Evolutionary conservation across 2,329 filamentous ascomycete species (phyloP).

Genomic region (Arthrocladium fulminans): DNA sequence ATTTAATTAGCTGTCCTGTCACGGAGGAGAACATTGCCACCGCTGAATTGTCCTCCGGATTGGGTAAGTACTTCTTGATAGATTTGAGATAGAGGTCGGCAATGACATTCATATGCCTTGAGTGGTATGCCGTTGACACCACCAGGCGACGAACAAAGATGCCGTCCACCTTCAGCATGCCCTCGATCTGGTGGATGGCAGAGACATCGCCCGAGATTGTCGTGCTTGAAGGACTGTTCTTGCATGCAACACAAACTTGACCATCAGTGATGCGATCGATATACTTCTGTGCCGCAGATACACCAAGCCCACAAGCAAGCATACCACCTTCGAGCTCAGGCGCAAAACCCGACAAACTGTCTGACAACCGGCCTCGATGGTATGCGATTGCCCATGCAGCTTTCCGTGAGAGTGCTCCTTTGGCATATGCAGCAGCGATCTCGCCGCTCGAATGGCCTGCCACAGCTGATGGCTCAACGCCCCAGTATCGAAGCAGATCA

Average conservation of each 20-base stretch:
- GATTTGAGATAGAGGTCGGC: conserved; percentile 22
- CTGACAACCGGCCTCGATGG: conserved; percentile 19
- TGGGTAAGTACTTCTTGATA: conserved; percentile 7
- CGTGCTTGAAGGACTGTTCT: conserved; percentile 31
- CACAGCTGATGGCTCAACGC: conserved; percentile 12
- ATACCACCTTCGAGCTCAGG: conserved; percentile 22
- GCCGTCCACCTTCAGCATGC: conserved; percentile 10
- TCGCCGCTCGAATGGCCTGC: conserved; percentile 26
- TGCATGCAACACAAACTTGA: conserved; percentile 28
- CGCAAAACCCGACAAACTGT: conserved; percentile 1
- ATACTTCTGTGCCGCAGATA: conserved; percentile 16
- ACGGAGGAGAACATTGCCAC: conserved; percentile 21
- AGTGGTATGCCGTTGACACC: conserved; percentile 27
- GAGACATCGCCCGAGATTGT: conserved; percentile 30
- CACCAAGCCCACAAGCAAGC: conserved; percentile 24
- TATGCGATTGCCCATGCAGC: conserved; percentile 26
- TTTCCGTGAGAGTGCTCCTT: conserved; percentile 21
- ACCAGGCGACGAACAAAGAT: conserved; percentile 25
- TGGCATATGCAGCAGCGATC: conserved; percentile 22
- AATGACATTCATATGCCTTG: conserved; percentile 23
- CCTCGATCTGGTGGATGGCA: conserved; percentile 20
- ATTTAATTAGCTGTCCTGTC: conserved; percentile 19
- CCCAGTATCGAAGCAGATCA: conserved; percentile 17
- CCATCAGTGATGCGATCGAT: conserved; percentile 16
- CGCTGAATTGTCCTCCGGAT: neutral